Base-by-base conservation (phyloP, 768 basidiomycete genomes). In the Boletus eberwhitei region DNA sequence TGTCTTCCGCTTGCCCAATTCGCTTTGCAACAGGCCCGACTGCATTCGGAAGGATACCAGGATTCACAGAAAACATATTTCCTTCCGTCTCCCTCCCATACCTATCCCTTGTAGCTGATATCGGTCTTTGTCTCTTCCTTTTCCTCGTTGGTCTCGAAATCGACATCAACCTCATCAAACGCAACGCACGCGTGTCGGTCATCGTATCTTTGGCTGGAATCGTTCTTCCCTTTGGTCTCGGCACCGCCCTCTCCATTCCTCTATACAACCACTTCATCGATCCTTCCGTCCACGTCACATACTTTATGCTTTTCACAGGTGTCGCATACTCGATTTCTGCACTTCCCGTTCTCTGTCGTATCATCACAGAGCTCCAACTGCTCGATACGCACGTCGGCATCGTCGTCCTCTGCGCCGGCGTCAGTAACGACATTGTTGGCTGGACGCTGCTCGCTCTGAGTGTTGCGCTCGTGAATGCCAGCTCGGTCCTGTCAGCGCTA, bases 61-160 rank as follows among this genome's bases (percentile, higher is more conserved):
- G 88, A 5, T 98, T 98, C 73, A 87, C 93, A 1, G 51, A 88
- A 42, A 84, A 85, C 66, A 85, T 97, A 50, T 98, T 98, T 69
- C 93, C 96, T 0, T 1, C 67, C 0, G 74, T 75, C 0, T 93
- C 92, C 0, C 67, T 80, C 7, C 78, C 93, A 0, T 95, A 87
- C 67, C 84, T 98, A 24, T 85, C 84, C 51, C 85, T 98, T 19
- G 85, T 88, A 17, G 90, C 96, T 14, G 90, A 92, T 61, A 90
- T 98, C 57, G 96, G 91, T 7, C 79, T 92, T 5, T 87, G 86
- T 59, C 81, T 93, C 41, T 94, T 93, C 73, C 81, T 98, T 14
- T 98, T 97, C 74, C 80, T 98, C 55, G 88, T 98, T 38, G 96
- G 96, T 4, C 84, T 96, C 34, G 90, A 93, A 75, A 94, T 97